Evolutionary conservation across 1,284 basidiomycete species (phyloP).

Genomic region (Moesziomyces globuligerus): DNA sequence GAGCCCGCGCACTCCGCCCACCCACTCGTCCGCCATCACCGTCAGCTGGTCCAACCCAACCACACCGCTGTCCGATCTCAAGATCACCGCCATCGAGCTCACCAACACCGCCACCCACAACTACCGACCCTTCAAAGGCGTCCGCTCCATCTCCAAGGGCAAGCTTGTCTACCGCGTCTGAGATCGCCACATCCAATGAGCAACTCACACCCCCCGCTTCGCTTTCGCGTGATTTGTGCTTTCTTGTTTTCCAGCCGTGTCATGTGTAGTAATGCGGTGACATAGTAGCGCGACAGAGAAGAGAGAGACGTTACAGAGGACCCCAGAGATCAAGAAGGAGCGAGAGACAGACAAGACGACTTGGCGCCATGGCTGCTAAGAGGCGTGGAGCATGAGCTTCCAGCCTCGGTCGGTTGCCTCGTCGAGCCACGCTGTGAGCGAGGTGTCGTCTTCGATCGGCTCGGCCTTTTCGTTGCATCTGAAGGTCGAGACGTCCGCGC

Average conservation of each 20-base stretch:
- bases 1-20: constrained; percentile 59
- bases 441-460: constrained; percentile 76
- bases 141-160: constrained; percentile 65
- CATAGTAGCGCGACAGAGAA: not conserved
- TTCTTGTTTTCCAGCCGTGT: too few relatives aligned
- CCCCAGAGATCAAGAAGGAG: not conserved
- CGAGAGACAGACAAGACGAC: too few relatives aligned
- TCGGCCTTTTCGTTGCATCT: constrained; percentile 70
- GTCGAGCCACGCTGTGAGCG: constrained; percentile 79
- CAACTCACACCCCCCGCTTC: not conserved
- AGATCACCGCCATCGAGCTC: constrained; percentile 86
- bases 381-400: constrained; percentile 86
- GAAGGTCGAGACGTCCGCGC: constrained; percentile 75
- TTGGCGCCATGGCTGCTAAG: too few relatives aligned
- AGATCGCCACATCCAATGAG: not conserved
- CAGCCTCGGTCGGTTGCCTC: constrained; percentile 75
- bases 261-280: too few relatives aligned
- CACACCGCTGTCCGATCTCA: constrained; percentile 80
- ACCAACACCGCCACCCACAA: constrained; percentile 68
- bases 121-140: constrained; percentile 76
- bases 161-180: constrained; percentile 55
- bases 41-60: constrained; percentile 78
- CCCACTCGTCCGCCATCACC: constrained; percentile 77
- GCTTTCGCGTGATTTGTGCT: too few relatives aligned
- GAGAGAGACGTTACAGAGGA: constrained; percentile 13